Base-by-base conservation (phyloP, 1,139 yeast species). In the Pichia cactophila region DNA sequence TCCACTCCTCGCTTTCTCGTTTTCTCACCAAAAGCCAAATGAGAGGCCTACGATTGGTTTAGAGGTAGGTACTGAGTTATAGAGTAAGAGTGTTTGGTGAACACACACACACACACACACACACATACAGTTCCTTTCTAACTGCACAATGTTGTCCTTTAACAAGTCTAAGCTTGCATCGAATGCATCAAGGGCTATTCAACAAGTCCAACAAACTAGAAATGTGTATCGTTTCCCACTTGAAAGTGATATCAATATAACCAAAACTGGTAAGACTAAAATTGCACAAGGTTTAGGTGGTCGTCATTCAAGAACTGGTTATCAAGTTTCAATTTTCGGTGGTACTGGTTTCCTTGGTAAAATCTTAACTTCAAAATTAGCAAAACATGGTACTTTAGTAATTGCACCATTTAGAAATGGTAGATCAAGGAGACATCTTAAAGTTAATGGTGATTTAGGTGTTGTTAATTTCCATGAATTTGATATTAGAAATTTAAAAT, bases 311-410 rank as follows among this genome's bases (percentile, higher is more conserved):
- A 77, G 95, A 71, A 83, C 92, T n/a, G 96, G 96, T 2, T 86
- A 81, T 69, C 86, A 92, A 7, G 95, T 92, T 31, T 86, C 96
- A 7, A 92, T 87, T 4, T 87, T 87, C 62, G 96, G 96, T 12
- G 89, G 86, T 36, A 70, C 81, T 47, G 95, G 96, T 1, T 82
- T 83, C 66, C 71, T 87, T 54, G 96, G 96, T 39, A 78, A 89
- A 50, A 78, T 84, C 59, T 68, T 87, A 55, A 76, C 80, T 16
- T 72, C 92, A 42, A 85, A 83, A 61, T 72, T 87, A 60, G 95
- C 90, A 54, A 75, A 82, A 62, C 90, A 85, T 64, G 96, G 96
- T 57, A 87, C 95, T 37, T 69, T 75, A 53, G 81, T 86, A 11
- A 79, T 86, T 50, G 84, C 80, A 7, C 95, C 96, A 26, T 86